Conservation (phyloP, 2,329 filamentous ascomycete genomes). For the Metarhizium humberi region DNA sequence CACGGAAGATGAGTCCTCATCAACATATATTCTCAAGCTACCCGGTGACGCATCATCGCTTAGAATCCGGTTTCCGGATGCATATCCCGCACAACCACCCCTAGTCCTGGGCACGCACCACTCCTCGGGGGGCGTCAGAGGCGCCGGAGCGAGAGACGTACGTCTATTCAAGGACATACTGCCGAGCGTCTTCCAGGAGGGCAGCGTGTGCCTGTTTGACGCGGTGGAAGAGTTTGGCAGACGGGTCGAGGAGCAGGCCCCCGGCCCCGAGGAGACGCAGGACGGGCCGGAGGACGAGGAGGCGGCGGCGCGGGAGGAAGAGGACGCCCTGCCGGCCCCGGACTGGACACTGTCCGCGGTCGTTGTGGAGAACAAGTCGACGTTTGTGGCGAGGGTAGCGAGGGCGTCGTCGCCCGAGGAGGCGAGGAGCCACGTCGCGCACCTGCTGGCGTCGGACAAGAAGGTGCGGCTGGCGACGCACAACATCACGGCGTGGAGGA, state of each 20-base stretch:
- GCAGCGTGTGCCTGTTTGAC: slow-evolving; percentile 81
- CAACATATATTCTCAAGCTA: slow-evolving; percentile 53
- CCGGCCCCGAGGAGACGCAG: slow-evolving; percentile 9
- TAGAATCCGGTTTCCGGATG: slow-evolving; percentile 56
- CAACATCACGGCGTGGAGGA: slow-evolving; percentile 92
- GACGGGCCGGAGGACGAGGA: not conserved
- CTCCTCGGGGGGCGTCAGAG: slow-evolving; percentile 62
- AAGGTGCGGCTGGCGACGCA: slow-evolving; percentile 82
- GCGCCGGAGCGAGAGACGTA: slow-evolving; percentile 64
- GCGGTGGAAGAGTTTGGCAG: slow-evolving; percentile 67
- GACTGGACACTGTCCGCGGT: slow-evolving; percentile 68
- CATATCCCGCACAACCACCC: slow-evolving; percentile 70
- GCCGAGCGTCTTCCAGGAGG: slow-evolving; percentile 57
- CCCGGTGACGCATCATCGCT: slow-evolving; percentile 53
- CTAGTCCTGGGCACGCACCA: slow-evolving; percentile 71
- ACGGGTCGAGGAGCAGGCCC: slow-evolving; percentile 23
- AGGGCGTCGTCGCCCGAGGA: slow-evolving; percentile 59
- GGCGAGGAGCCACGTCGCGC: slow-evolving; percentile 60
- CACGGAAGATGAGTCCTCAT: slow-evolving; percentile 19
- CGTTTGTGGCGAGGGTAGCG: slow-evolving; percentile 74
- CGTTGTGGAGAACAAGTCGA: slow-evolving; percentile 73
- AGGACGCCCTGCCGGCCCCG: slow-evolving; percentile 24
- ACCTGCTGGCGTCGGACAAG: slow-evolving; percentile 74
- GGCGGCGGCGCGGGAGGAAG: slow-evolving; percentile 3
- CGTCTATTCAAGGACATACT: slow-evolving; percentile 59